Evolutionary conservation across 257 asterid species (phyloP).

Genomic region (Nicotiana otophora): DNA sequence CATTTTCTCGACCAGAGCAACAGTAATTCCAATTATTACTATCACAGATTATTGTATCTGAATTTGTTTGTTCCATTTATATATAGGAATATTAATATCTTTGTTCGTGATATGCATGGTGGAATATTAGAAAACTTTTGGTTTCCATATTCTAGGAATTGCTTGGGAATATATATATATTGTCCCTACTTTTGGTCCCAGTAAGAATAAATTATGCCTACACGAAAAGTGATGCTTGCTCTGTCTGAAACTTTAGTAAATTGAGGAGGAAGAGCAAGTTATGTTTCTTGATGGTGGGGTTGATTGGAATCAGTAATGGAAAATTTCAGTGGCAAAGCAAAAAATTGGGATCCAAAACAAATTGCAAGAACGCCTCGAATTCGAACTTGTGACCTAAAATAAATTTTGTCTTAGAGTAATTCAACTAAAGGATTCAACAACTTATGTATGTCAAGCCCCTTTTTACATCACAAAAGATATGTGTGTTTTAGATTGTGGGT

Average conservation of each 20-base stretch:
- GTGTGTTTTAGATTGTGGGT: no score
- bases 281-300: background rate
- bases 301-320: background rate
- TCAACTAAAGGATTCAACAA: background rate
- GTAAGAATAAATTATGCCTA: background rate
- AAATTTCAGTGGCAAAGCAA: background rate
- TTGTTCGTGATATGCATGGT: background rate
- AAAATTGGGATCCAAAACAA: background rate
- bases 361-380: no score
- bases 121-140: background rate
- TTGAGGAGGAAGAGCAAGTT: background rate
- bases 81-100: background rate
- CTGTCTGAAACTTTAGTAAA: background rate
- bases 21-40: background rate
- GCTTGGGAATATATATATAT: background rate
- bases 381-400: no score
- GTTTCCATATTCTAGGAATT: background rate
- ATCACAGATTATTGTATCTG: background rate
- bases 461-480: no score
- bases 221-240: slow-evolving; percentile 10
- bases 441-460: no score
- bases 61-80: background rate
- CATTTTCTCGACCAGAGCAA: background rate
- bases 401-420: background rate
- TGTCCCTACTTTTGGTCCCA: background rate